Evolutionary conservation across 257 asterid species (phyloP), one percentile per base, ranked within the genome.

Genomic region (Solanum virginianum): DNA sequence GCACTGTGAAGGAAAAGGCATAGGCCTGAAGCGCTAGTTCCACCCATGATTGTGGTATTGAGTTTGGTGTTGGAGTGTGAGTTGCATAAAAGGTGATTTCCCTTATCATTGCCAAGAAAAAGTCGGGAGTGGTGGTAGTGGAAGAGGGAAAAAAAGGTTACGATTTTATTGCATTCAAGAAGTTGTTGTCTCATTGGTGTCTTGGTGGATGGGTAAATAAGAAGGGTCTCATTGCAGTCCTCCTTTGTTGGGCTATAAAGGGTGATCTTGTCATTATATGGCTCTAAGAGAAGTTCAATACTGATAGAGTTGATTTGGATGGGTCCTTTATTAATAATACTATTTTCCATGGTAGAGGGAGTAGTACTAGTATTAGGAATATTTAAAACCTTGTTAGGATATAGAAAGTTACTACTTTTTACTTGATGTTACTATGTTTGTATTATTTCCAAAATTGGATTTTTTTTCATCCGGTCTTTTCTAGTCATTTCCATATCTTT

Each of bases 101-200:
- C 10, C 8, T 0, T 6, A 7, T 16, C 7, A 9, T 55, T 7
- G 16, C 4, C 4, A 15, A 1, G n/a, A 20, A 0, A 55, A 7
- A 9, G n/a, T 7, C 1, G 8, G 0, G 60, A 55, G n/a, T 6
- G 60, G n/a, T 55, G 0, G 1, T 18, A 55, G 4, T 55, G n/a
- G 60, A 55, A 55, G 7, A 20, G 10, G 60, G 4, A 55, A 0
- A 16, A 16, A 2, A 3, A 0, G 10, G 39, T 36, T 36, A 36
- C 0, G 6, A 36, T 36, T 36, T 36, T 6, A 36, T 36, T 36
- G 39, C 0, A 0, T 36, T 36, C 39, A 0, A 6, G 39, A 36
- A 36, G 39, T 36, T 36, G 39, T 36, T 36, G 39, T 36, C 0
- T 36, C 39, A 0, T 4, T 36, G 39, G 39, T 36, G 6, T 36